Evolutionary conservation across 805 yeast species (phyloP).

Genomic region (Saturnispora sekii): DNA sequence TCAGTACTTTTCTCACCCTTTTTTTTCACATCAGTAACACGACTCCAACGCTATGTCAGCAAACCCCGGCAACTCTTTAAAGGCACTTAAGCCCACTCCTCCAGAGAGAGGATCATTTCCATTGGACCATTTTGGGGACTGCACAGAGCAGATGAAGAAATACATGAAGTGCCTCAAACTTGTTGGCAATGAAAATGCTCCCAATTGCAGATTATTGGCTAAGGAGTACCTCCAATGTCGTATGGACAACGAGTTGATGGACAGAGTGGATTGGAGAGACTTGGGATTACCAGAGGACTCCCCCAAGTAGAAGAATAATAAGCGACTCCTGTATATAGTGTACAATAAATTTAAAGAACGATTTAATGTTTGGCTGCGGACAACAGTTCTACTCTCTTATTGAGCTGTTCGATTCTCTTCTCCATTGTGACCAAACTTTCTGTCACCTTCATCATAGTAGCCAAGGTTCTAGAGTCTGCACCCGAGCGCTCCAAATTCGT

Average conservation of each 20-base stretch:
- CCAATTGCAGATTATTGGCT: slow-evolving; percentile 82
- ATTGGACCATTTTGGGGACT: slow-evolving; percentile 79
- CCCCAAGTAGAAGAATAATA: background rate
- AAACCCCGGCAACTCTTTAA: slow-evolving; percentile 37
- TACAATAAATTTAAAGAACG: background rate
- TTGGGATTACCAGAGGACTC: slow-evolving; percentile 28
- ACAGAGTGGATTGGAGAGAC: slow-evolving; percentile 28
- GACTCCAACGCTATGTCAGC: slow-evolving; percentile 24
- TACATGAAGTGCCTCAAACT: slow-evolving; percentile 72
- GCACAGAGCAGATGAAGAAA: slow-evolving; percentile 61
- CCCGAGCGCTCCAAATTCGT: background rate
- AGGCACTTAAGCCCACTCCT: slow-evolving; percentile 68
- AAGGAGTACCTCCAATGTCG: slow-evolving; percentile 75
- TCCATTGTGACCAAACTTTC: background rate
- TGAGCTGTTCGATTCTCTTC: background rate
- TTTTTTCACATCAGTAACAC: no score
- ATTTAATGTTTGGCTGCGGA: background rate
- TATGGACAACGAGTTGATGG: slow-evolving; percentile 59
- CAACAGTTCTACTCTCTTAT: background rate
- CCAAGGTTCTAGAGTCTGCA: background rate
- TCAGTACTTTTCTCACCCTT: no score
- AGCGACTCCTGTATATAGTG: background rate
- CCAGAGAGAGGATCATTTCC: slow-evolving; percentile 98
- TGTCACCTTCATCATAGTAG: background rate
- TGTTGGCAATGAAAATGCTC: slow-evolving; percentile 75